phyloP scores from a whole-genome alignment of 2,329 filamentous ascomycete genomes.

The Domatiomyces globalis region DNA sequence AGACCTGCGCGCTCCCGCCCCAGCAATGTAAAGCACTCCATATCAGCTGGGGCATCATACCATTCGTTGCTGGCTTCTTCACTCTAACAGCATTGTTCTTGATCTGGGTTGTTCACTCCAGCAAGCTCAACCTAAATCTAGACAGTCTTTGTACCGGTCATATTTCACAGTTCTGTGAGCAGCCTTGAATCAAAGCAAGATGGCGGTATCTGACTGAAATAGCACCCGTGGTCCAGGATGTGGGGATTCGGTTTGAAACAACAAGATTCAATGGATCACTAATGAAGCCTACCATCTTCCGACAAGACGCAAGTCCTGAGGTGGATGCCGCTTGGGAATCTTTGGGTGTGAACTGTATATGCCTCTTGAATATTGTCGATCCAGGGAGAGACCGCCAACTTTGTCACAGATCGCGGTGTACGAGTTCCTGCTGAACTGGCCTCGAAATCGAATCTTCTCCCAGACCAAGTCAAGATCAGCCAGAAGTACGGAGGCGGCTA shows the following conservation, averaged over 20 bases:
- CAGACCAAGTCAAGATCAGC: constrained; percentile 42
- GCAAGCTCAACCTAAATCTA: constrained; percentile 10
- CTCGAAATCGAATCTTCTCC: constrained; percentile 35
- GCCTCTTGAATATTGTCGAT: not conserved
- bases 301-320: constrained; percentile 36
- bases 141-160: constrained; percentile 17
- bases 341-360: constrained; percentile 38
- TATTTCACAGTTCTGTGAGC: constrained; percentile 19
- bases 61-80: constrained; percentile 2
- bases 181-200: not conserved
- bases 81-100: constrained; percentile 6
- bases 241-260: constrained; percentile 29
- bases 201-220: not conserved
- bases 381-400: not conserved
- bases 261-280: constrained; percentile 44
- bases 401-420: constrained; percentile 30
- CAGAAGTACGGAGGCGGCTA: constrained; percentile 45
- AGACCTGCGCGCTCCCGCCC: constrained; percentile 6
- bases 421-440: constrained; percentile 39
- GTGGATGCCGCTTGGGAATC: constrained; percentile 45
- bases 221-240: constrained; percentile 26
- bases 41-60: constrained; percentile 5
- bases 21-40: constrained; percentile 10
- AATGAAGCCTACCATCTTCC: constrained; percentile 40
- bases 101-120: constrained; percentile 3